Percentiles rank a stretch among this genome's conserved stretches.
These are phyloP conservation scores for Sarcomyxa edulis DNA, from an alignment of 768 basidiomycete genomes.

Conservation along the genomic window DNA sequence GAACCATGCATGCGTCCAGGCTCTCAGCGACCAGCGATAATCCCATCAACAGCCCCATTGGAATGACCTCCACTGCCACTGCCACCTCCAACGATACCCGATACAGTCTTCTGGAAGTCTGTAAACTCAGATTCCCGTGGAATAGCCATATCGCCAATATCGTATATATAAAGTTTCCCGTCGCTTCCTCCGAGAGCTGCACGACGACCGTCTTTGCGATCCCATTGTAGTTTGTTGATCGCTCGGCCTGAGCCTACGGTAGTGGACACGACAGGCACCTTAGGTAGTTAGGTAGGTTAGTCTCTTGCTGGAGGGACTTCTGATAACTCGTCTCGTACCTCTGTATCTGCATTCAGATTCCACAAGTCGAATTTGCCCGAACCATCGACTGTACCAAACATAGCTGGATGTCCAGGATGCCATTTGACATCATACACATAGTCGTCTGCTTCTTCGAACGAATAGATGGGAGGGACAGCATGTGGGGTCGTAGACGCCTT, in stretches of 20 bases:
- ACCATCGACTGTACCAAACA: constrained; percentile 93
- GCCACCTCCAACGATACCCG: constrained; percentile 60
- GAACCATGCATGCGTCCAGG: not conserved
- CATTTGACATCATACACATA: constrained; percentile 99
- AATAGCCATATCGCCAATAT: constrained; percentile 86
- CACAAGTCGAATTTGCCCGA: constrained; percentile 95
- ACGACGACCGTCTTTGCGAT: constrained; percentile 85
- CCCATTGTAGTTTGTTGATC: constrained; percentile 96
- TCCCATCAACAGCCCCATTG: constrained; percentile 33
- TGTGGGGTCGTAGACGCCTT: constrained; percentile 64
- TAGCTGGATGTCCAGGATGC: constrained; percentile 93
- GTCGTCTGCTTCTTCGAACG: constrained; percentile 97
- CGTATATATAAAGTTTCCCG: constrained; percentile 90
- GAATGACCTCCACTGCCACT: constrained; percentile 19
- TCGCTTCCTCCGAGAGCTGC: constrained; percentile 90
- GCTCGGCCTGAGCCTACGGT: constrained; percentile 74
- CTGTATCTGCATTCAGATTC: constrained; percentile 96
- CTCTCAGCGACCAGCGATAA: constrained; percentile 26
- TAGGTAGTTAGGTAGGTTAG: constrained; percentile 5
- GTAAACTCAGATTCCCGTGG: constrained; percentile 92
- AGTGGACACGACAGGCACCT: constrained; percentile 94
- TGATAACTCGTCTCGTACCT: too few species aligned
- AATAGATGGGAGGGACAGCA: constrained; percentile 72
- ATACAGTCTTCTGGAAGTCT: constrained; percentile 83
- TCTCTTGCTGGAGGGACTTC: too few species aligned